These are phyloP conservation scores for Helotiales sp. DNA, from an alignment of 2,329 filamentous ascomycete genomes.

Conservation along the genomic window DNA sequence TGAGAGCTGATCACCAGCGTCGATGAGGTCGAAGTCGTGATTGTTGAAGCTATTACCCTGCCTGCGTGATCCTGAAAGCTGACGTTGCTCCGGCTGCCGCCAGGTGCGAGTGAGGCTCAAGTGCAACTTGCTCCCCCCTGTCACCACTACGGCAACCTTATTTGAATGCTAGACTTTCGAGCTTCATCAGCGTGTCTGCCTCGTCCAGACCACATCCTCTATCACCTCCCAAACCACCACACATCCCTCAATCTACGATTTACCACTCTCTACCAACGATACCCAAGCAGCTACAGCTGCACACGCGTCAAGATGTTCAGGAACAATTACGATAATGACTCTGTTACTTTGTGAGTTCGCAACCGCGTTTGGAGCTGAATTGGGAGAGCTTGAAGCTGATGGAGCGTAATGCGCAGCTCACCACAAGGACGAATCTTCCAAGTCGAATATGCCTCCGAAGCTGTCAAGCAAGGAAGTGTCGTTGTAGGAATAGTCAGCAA, in stretches of 20 bases:
- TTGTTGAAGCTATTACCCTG: neutral
- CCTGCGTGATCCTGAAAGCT: constrained; percentile 10
- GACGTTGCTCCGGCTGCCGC: constrained; percentile 22
- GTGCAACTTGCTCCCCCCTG: constrained; percentile 8
- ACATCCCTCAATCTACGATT: neutral
- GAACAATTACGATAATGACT: constrained; percentile 99
- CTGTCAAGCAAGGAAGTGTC: constrained; percentile 97
- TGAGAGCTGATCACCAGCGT: neutral
- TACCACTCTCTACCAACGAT: constrained; percentile 7
- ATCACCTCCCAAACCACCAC: constrained; percentile 5
- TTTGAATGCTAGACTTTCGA: constrained; percentile 18
- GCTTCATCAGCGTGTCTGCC: constrained; percentile 37
- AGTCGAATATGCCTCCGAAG: constrained; percentile 98
- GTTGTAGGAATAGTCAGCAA: constrained; percentile 97
- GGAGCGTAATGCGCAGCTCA: constrained; percentile 62
- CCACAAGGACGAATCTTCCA: constrained; percentile 99
- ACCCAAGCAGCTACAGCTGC: constrained; percentile 20
- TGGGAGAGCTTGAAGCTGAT: neutral
- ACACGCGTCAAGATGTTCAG: constrained; percentile 76
- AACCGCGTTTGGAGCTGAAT: constrained; percentile 3
- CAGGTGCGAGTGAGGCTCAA: constrained; percentile 12
- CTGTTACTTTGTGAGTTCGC: constrained; percentile 87
- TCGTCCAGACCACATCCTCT: constrained; percentile 10
- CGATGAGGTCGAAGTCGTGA: neutral
- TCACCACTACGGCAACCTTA: constrained; percentile 21